These are phyloP conservation scores for Colletotrichum tamarilloi DNA, from an alignment of 2,329 filamentous ascomycete species.

Conservation along the genomic window DNA sequence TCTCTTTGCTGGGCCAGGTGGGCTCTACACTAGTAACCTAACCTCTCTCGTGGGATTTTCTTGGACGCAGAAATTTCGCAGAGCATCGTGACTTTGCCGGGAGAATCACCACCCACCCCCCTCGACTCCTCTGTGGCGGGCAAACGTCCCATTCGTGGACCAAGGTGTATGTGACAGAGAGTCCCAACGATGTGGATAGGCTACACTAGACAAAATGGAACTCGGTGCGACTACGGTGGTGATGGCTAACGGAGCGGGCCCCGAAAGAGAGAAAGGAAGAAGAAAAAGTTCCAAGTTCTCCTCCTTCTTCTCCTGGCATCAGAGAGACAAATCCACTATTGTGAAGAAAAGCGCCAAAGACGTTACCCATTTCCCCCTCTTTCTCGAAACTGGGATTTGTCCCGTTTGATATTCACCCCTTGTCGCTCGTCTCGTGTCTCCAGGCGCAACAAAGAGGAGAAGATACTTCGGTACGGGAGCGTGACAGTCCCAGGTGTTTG, in stretches of 20 bases:
- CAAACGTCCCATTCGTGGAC: background rate
- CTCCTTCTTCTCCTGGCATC: slow-evolving; percentile 7
- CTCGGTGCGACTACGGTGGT: slow-evolving; percentile 32
- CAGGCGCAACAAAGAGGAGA: slow-evolving; percentile 8
- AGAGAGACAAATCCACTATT: background rate
- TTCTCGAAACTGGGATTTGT: background rate
- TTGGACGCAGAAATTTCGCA: background rate
- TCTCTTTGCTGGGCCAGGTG: background rate
- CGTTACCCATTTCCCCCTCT: background rate
- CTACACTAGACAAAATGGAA: slow-evolving; percentile 8
- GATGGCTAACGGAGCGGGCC: slow-evolving; percentile 6
- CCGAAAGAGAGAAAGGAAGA: background rate
- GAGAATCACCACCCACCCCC: background rate
- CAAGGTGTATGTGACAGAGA: background rate
- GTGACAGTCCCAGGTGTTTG: slow-evolving; percentile 7
- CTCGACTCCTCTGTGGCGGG: background rate
- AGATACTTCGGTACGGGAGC: background rate
- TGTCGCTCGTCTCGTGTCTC: slow-evolving; percentile 4
- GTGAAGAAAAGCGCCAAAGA: background rate
- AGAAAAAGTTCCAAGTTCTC: slow-evolving; percentile 10
- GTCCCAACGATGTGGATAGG: slow-evolving; percentile 23
- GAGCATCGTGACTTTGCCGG: slow-evolving; percentile 2
- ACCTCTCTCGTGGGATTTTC: background rate
- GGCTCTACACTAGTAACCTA: background rate
- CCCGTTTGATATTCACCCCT: background rate